Evolutionary conservation across 352 stramenopile species (phyloP).

Genomic region (Globisporangium nunn): DNA sequence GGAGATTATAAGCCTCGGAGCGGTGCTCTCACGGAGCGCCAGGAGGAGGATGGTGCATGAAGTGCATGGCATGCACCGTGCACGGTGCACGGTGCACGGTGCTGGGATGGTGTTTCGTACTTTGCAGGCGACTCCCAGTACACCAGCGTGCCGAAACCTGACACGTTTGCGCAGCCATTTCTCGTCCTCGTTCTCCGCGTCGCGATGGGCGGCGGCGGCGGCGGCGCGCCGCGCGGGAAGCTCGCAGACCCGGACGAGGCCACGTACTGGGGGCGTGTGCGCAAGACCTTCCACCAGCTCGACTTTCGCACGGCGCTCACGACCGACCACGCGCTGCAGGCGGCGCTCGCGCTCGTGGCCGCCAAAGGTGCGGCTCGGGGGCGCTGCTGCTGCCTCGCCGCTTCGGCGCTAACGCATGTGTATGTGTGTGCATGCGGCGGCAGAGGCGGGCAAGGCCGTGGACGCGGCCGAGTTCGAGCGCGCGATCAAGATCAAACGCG

Average conservation of each 20-base stretch:
- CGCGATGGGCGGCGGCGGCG: constrained; percentile 20
- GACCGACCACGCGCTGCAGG: constrained; percentile 33
- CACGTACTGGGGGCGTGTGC: constrained; percentile 68
- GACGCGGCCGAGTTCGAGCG: constrained; percentile 31
- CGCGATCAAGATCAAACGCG: constrained; percentile 61
- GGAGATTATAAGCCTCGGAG: background rate
- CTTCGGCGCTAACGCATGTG: background rate
- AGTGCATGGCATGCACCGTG: no score
- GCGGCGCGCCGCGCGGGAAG: constrained; percentile 33
- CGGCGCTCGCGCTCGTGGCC: constrained; percentile 36
- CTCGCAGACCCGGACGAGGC: constrained; percentile 66
- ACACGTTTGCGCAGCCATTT: background rate
- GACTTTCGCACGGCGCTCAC: constrained; percentile 76
- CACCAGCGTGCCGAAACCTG: no score
- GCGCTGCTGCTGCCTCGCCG: background rate
- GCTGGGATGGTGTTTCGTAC: background rate
- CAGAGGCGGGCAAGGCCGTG: constrained; percentile 30
- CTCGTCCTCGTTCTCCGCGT: background rate
- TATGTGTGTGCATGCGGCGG: background rate
- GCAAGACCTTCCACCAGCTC: constrained; percentile 79
- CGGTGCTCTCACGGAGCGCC: no score
- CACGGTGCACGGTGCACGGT: no score
- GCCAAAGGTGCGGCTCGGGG: constrained; percentile 17
- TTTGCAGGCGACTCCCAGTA: background rate
- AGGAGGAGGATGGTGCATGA: no score